phyloP scores from a whole-genome alignment of 2,329 filamentous ascomycete genomes.

The Microdochium paspali region DNA sequence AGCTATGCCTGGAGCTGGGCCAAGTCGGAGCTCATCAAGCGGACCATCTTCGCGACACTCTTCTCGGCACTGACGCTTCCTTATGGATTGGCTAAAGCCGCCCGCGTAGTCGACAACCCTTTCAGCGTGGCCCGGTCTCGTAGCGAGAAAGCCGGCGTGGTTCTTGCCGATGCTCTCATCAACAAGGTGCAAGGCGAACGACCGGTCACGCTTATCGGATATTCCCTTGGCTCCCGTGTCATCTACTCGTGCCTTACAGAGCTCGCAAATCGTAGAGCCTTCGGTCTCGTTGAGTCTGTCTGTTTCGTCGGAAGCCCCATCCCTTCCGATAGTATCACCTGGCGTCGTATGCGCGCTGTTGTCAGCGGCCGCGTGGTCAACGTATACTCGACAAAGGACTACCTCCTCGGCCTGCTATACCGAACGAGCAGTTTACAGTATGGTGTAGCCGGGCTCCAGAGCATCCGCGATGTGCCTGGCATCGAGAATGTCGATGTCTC shows the following conservation, averaged over 20 bases:
- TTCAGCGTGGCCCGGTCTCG: conserved; percentile 70
- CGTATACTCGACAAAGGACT: conserved; percentile 79
- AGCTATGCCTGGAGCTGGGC: conserved; percentile 76
- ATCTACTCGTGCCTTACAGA: conserved; percentile 74
- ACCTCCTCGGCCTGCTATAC: conserved; percentile 81
- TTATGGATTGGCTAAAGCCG: conserved; percentile 53
- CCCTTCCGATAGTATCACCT: conserved; percentile 61
- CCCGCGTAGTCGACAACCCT: conserved; percentile 70
- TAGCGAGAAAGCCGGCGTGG: conserved; percentile 64
- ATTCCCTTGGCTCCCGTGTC: conserved; percentile 71
- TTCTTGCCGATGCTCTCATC: conserved; percentile 72
- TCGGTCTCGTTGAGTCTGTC: conserved; percentile 74
- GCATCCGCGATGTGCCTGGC: conserved; percentile 54
- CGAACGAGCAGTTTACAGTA: conserved; percentile 75
- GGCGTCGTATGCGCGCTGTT: conserved; percentile 69
- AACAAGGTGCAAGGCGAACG: conserved; percentile 77
- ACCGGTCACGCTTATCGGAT: conserved; percentile 72
- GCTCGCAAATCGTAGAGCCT: conserved; percentile 68
- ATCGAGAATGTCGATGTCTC: conserved; percentile 62
- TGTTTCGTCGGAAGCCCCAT: conserved; percentile 77
- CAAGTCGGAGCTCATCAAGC: conserved; percentile 37
- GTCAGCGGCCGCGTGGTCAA: conserved; percentile 80
- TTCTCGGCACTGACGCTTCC: conserved; percentile 52
- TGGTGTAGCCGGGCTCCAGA: conserved; percentile 76
- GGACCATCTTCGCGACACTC: conserved; percentile 44